Conservation (phyloP, 1,284 basidiomycete species). For the Ustilago shanxiensis region DNA sequence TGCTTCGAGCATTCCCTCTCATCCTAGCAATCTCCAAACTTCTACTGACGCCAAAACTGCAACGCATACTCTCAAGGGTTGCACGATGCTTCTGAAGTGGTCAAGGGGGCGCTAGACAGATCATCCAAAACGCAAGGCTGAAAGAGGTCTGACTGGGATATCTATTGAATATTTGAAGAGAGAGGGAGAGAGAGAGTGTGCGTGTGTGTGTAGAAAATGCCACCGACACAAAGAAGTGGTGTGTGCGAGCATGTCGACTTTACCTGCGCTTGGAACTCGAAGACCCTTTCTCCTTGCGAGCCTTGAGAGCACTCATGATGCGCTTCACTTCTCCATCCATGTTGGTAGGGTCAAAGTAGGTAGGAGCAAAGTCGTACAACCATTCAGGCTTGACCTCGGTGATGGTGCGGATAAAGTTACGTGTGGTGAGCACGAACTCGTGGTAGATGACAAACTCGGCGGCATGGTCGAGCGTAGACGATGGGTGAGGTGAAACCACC, state of each 20-base stretch:
- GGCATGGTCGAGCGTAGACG: slow-evolving; percentile 89
- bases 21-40: not conserved
- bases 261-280: slow-evolving; percentile 35
- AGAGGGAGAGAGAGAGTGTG: not conserved
- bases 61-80: not conserved
- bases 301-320: slow-evolving; percentile 57
- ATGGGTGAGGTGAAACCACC: slow-evolving; percentile 92
- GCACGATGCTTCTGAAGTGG: not conserved
- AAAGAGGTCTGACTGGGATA: not conserved
- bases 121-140: too few species aligned
- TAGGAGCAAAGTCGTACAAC: slow-evolving; percentile 84
- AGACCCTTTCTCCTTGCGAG: slow-evolving; percentile 48
- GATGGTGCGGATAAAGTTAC: slow-evolving; percentile 84
- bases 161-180: slow-evolving; percentile 1
- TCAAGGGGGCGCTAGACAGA: too few species aligned
- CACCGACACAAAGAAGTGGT: not conserved
- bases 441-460: slow-evolving; percentile 99
- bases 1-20: not conserved
- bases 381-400: slow-evolving; percentile 91
- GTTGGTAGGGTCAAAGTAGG: slow-evolving; percentile 79
- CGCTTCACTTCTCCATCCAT: slow-evolving; percentile 65
- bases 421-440: slow-evolving; percentile 91
- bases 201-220: too few species aligned
- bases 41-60: too few species aligned
- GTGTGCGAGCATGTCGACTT: not conserved